Evolutionary conservation across 176 grass and related monocot genomes (phyloP).

Genomic region (Oropetium thomaeum): DNA sequence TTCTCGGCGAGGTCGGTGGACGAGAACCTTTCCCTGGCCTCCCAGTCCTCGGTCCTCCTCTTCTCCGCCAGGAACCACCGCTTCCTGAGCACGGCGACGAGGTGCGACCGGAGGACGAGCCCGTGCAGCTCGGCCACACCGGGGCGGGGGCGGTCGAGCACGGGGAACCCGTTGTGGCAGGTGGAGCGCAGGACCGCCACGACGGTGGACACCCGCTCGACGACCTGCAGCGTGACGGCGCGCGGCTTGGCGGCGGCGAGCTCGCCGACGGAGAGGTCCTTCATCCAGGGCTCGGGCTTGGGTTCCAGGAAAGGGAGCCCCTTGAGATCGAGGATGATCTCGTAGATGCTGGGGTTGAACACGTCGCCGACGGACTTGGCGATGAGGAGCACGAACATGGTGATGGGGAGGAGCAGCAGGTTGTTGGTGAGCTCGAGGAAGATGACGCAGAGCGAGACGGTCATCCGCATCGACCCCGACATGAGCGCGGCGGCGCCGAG

Average conservation of each 20-base stretch:
- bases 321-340: constrained; percentile 98
- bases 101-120: constrained; percentile 69
- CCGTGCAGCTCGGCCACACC: constrained; percentile 71
- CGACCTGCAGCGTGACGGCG: constrained; percentile 48
- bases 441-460: constrained; percentile 93
- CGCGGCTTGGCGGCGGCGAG: constrained; percentile 57
- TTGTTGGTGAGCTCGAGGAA: constrained; percentile 98
- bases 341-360: constrained; percentile 94
- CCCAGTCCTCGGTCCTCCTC: constrained; percentile 71
- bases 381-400: constrained; percentile 96
- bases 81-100: constrained; percentile 66
- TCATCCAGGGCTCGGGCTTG: constrained; percentile 90
- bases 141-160: constrained; percentile 44
- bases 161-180: constrained; percentile 83
- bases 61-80: constrained; percentile 68
- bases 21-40: constrained; percentile 66
- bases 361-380: constrained; percentile 83
- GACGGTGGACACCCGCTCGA: constrained; percentile 67
- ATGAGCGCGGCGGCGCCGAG: constrained; percentile 88
- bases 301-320: constrained; percentile 79
- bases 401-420: constrained; percentile 79
- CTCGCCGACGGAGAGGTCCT: constrained; percentile 78
- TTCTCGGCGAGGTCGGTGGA: constrained; percentile 70
- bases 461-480: constrained; percentile 91
- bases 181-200: constrained; percentile 49